A percentile compares a stretch with the other conserved stretches of the same genome.
Evolutionary conservation across 2,329 filamentous ascomycete species (phyloP).

Genomic region (Pestalotiopsis fici): DNA sequence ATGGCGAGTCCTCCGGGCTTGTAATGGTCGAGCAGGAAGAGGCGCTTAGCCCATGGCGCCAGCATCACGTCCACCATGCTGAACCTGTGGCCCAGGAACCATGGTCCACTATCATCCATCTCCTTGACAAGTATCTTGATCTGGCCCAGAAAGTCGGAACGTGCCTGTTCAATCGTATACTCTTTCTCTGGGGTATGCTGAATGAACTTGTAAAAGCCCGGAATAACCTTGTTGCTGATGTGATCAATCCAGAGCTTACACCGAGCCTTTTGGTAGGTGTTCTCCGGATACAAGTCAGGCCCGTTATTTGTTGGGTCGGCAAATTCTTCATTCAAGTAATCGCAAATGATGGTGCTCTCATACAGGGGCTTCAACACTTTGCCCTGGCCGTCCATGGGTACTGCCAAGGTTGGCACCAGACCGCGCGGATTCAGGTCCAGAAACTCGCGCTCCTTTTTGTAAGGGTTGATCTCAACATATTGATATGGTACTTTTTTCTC

Average conservation of each 20-base stretch:
- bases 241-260: conserved; percentile 76
- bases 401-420: conserved; percentile 69
- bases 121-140: conserved; percentile 63
- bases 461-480: conserved; percentile 78
- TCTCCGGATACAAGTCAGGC: conserved; percentile 56
- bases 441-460: conserved; percentile 69
- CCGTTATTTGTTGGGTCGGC: conserved; percentile 40
- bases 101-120: conserved; percentile 64
- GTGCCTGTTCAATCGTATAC: conserved; percentile 52
- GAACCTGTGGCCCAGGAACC: conserved; percentile 66
- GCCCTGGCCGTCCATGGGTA: conserved; percentile 35
- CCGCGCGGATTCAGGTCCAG: conserved; percentile 74
- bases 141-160: conserved; percentile 57
- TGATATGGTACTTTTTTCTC: conserved; percentile 76
- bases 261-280: conserved; percentile 65
- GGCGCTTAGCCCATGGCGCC: conserved; percentile 70
- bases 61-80: conserved; percentile 70
- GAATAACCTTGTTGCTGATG: conserved; percentile 65
- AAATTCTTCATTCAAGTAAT: conserved; percentile 76
- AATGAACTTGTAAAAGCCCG: conserved; percentile 65
- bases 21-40: conserved; percentile 77
- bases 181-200: conserved; percentile 54
- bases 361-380: conserved; percentile 60
- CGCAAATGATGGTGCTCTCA: conserved; percentile 72
- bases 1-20: conserved; percentile 58